Evolutionary conservation across 2,329 filamentous ascomycete species (phyloP), one percentile per base, ranked within the genome.

Genomic region (Alternaria angustiovoidea): DNA sequence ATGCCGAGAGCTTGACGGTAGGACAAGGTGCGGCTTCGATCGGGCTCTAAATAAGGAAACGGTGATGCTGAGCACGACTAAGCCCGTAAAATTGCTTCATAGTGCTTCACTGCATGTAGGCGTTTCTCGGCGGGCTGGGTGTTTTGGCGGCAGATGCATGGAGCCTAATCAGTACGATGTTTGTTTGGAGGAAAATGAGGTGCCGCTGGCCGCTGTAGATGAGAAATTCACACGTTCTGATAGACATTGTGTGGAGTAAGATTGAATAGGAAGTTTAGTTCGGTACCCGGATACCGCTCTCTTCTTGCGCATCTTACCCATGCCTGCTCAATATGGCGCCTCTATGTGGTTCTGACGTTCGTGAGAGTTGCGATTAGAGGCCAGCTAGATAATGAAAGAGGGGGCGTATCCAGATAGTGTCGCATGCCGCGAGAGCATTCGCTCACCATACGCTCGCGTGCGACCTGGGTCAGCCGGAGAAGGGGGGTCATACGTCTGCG

Each of bases 61-160:
- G 14, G 12, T 34, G 12, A 3, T 43, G 36, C 24, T 49, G 53
- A 56, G 43, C 3, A 41, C 32, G 5, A 53, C 51, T 51, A 62
- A 58, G 54, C 43, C 43, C 30, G 43, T 52, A 18, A 34, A 42
- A 32, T 4, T 47, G 43, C 56, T 62, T 62, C 52, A 59, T 20
- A 54, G 52, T 60, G 57, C 53, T 59, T 63, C 60, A 60, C 59
- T n/a, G 39, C 59, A 59, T 59, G 41, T 42, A 16, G 38, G 51
- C 51, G 51, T 42, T 22, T 22, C 51, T 48, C 42, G 44, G 57
- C 58, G 30, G 7, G 14, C 51, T 26, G 24, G 24, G 24, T 26
- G 24, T 26, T 26, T 0, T 26, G 24, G 24, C 24, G 24, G 24
- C 24, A 26, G 24, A 26, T 26, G 0, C 24, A 26, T 26, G 0